Conservation (phyloP, 306 rosid species). For the Parietaria judaica region DNA sequence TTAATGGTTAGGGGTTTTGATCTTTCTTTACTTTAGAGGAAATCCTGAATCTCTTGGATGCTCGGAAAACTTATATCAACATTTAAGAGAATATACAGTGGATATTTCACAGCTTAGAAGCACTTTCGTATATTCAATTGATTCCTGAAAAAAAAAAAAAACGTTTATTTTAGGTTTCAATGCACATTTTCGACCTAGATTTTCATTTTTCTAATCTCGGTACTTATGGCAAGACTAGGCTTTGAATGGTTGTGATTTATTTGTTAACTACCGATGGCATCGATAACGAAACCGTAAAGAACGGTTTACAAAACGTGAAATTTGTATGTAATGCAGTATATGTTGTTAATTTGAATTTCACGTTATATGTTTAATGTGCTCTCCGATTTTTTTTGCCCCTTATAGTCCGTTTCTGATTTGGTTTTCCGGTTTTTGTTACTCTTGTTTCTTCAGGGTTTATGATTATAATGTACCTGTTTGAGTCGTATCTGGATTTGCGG, state of each 20-base stretch:
- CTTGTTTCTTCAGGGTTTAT: conserved; percentile 55
- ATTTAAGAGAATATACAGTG: no score
- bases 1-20: conserved; percentile 2
- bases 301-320: no score
- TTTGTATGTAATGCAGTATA: no score
- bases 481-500: conserved; percentile 75
- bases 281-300: no score
- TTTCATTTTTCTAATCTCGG: no score
- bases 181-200: background rate
- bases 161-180: background rate
- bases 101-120: no score
- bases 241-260: no score
- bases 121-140: no score
- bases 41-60: background rate
- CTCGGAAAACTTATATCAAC: background rate
- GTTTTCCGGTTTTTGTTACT: background rate
- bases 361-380: background rate
- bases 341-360: no score
- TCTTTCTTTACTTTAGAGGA: background rate
- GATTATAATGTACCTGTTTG: conserved; percentile 84
- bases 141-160: background rate
- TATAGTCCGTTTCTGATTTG: background rate
- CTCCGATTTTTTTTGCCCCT: background rate
- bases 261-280: no score
- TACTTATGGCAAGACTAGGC: no score